Conservation (phyloP, 1,284 basidiomycete genomes). For the Vanrija pseudolonga region DNA sequence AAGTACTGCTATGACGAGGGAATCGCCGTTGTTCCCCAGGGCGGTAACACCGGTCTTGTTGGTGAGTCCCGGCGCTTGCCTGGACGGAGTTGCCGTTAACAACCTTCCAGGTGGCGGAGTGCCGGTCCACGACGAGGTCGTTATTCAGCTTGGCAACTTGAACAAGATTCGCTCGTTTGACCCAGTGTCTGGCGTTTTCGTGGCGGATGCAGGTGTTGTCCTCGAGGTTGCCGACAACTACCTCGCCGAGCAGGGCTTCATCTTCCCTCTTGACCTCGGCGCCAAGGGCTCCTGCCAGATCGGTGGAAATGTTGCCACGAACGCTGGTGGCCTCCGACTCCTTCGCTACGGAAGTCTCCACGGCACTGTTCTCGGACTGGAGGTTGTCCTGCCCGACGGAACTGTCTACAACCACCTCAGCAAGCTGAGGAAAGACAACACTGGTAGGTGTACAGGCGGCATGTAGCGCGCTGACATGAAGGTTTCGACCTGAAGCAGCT, state of each 20-base stretch:
- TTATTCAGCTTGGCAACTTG: constrained; percentile 80
- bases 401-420: constrained; percentile 83
- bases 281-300: constrained; percentile 99
- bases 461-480: constrained; percentile 37
- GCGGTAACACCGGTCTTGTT: constrained; percentile 96
- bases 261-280: constrained; percentile 96
- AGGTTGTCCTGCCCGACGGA: constrained; percentile 95
- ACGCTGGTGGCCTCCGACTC: constrained; percentile 91
- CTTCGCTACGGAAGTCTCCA: constrained; percentile 94
- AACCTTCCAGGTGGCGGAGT: constrained; percentile 75
- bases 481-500: constrained; percentile 99
- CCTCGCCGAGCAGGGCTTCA: constrained; percentile 82
- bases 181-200: constrained; percentile 69
- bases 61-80: constrained; percentile 39
- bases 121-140: constrained; percentile 82
- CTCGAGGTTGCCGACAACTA: constrained; percentile 87
- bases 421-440: constrained; percentile 91
- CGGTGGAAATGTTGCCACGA: constrained; percentile 95
- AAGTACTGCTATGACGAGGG: constrained; percentile 74
- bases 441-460: constrained; percentile 58
- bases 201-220: constrained; percentile 82
- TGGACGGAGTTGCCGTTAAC: background rate
- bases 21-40: constrained; percentile 91
- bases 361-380: constrained; percentile 92
- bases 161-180: constrained; percentile 87